These are phyloP conservation scores for Dendrostoma leiphaemia DNA, from an alignment of 2,329 filamentous ascomycete species.

Conservation along the genomic window DNA sequence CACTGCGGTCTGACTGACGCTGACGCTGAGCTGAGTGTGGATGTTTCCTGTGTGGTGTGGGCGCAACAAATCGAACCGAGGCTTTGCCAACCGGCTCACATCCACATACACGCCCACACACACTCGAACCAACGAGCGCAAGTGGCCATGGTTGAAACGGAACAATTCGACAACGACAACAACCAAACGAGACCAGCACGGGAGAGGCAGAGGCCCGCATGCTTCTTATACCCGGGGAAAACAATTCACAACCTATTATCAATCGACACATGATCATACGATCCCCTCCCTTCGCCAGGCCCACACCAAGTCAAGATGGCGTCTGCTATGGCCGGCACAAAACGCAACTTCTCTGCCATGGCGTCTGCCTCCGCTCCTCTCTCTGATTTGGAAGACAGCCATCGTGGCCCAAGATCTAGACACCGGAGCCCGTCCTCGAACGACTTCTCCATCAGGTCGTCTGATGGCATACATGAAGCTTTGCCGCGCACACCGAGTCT, in stretches of 20 bases:
- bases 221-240: background rate
- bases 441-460: background rate
- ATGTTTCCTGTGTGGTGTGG: no score
- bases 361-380: no score
- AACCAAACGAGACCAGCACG: background rate
- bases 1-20: no score
- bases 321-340: slow-evolving; percentile 21
- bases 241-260: background rate
- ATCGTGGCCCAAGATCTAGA: background rate
- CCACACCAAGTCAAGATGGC: slow-evolving; percentile 18
- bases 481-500: slow-evolving; percentile 2
- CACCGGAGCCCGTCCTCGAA: slow-evolving; percentile 6
- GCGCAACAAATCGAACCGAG: no score
- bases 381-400: slow-evolving; percentile 13
- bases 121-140: background rate
- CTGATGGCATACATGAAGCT: background rate
- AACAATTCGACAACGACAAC: background rate
- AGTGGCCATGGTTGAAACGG: background rate
- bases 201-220: background rate
- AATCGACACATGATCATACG: background rate
- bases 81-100: no score
- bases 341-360: slow-evolving; percentile 25
- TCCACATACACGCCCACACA: no score
- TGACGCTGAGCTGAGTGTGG: no score
- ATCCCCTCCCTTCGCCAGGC: background rate